A percentile compares a stretch with the other conserved stretches of the same genome.
Evolutionary conservation across 2,329 filamentous ascomycete species (phyloP).

Genomic region (Fusarium sp.): DNA sequence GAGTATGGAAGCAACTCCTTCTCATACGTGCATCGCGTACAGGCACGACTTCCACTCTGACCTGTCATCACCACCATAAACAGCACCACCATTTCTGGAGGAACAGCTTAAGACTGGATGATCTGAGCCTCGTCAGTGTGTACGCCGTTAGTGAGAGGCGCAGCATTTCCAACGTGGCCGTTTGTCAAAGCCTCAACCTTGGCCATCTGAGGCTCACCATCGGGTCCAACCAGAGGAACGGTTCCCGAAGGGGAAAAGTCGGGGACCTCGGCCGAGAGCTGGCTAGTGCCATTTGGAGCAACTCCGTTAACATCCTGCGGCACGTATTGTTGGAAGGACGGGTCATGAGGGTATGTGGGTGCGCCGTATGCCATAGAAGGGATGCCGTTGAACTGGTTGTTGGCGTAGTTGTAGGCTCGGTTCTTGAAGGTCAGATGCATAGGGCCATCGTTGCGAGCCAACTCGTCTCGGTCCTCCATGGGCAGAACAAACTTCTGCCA

Average conservation of each 20-base stretch:
- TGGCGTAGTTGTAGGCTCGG: constrained; percentile 44
- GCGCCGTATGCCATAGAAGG: constrained; percentile 49
- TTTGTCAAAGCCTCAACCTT: constrained; percentile 34
- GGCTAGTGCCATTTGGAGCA: constrained; percentile 45
- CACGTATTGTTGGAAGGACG: constrained; percentile 47
- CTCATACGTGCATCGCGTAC: constrained; percentile 10
- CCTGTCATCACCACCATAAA: constrained; percentile 13
- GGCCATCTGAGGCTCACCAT: constrained; percentile 22
- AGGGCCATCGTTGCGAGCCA: constrained; percentile 78
- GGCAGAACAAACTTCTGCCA: constrained; percentile 86
- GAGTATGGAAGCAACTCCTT: constrained; percentile 19
- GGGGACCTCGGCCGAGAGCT: constrained; percentile 54
- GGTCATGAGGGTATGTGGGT: constrained; percentile 47
- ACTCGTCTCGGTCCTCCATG: constrained; percentile 75
- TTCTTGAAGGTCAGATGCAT: constrained; percentile 54
- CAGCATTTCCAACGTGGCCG: constrained; percentile 33
- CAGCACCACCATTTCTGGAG: constrained; percentile 12
- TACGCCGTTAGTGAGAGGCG: constrained; percentile 46
- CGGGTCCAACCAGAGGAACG: constrained; percentile 25
- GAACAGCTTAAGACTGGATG: constrained; percentile 30
- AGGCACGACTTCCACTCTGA: constrained; percentile 13
- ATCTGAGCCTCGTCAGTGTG: constrained; percentile 35
- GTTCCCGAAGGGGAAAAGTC: constrained; percentile 54
- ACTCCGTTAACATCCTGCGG: constrained; percentile 53
- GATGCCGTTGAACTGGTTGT: constrained; percentile 49